phyloP scores from a whole-genome alignment of 2,329 filamentous ascomycete genomes.

The Fusarium sp. region DNA sequence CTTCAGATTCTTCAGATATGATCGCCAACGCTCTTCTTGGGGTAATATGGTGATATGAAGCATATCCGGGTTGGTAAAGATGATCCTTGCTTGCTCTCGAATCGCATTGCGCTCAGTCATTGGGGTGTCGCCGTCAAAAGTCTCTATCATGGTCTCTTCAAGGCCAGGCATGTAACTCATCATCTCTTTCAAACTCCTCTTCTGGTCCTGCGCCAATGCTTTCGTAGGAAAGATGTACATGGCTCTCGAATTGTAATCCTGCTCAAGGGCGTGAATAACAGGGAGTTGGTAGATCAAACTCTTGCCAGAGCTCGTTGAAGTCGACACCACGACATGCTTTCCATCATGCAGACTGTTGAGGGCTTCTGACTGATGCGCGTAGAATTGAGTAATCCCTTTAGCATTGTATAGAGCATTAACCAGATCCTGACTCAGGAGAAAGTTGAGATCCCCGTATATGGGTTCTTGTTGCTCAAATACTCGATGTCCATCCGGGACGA shows the following conservation, averaged over 20 bases:
- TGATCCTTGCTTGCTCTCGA: slow-evolving; percentile 89
- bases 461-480: slow-evolving; percentile 90
- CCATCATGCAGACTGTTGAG: slow-evolving; percentile 90
- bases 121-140: slow-evolving; percentile 95
- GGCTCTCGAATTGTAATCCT: slow-evolving; percentile 81
- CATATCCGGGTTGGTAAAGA: slow-evolving; percentile 99
- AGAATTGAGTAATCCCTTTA: slow-evolving; percentile 86
- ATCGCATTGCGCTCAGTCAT: slow-evolving; percentile 84
- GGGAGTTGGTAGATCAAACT: slow-evolving; percentile 98
- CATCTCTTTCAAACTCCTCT: slow-evolving; percentile 87
- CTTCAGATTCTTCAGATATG: slow-evolving; percentile 88
- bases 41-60: slow-evolving; percentile 94
- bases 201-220: slow-evolving; percentile 94
- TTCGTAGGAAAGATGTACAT: slow-evolving; percentile 99
- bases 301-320: slow-evolving; percentile 96
- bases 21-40: slow-evolving; percentile 90
- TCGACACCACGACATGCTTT: slow-evolving; percentile 90
- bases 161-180: slow-evolving; percentile 84
- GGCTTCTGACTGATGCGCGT: slow-evolving; percentile 92
- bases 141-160: slow-evolving; percentile 85
- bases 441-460: slow-evolving; percentile 86
- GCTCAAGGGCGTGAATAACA: slow-evolving; percentile 87
- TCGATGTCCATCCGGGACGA: slow-evolving; percentile 92
- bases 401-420: slow-evolving; percentile 98
- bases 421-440: slow-evolving; percentile 87